Base-by-base conservation (phyloP, 176 grass and related monocot species). In the Zizania latifolia region DNA sequence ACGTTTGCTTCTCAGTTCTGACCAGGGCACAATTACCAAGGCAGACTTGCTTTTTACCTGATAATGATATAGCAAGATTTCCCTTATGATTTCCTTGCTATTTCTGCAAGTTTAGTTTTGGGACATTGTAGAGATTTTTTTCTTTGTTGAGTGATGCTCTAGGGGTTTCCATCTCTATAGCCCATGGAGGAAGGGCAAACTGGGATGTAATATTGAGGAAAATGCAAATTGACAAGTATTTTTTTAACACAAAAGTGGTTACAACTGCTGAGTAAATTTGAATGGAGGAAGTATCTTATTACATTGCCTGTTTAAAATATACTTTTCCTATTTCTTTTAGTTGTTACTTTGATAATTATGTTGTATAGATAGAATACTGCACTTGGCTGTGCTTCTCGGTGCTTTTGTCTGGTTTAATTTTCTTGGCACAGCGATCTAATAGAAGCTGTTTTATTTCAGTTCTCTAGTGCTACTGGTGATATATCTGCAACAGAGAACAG, bases 401-500 rank as follows among this genome's bases (percentile, higher is more conserved):
- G 44, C 54, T 58, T 27, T 1, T 74, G 12, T 67, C 27, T 82
- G 48, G 48, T 58, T 58, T 68, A 77, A 36, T 31, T 15, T 69
- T 60, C 45, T 23, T 41, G 21, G n/a, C n/a, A n/a, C 14, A 22
- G 32, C 21, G 50, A 65, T 58, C 39, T 87, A 63, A 77, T 30
- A 19, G 21, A 58, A 38, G 9, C 51, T 63, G 2, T 73, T 81
- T 33, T 24, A 48, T 81, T 74, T 70, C 83, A 92, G 90, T 65
- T 81, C 15, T 43, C 71, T 61, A 58, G 45, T 65, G 59, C 30
- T 50, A 60, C 48, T 45, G 68, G 70, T 81, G 83, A 74, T 83
- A 70, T 70, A 30, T 32, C 83, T 78, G 29, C 78, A 77, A 23
- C 32, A 36, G 54, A 69, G 55, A 92, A 78, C 61, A 80, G 46